phyloP scores from a whole-genome alignment of 1,139 yeast species.

The Taphrina sp. region DNA sequence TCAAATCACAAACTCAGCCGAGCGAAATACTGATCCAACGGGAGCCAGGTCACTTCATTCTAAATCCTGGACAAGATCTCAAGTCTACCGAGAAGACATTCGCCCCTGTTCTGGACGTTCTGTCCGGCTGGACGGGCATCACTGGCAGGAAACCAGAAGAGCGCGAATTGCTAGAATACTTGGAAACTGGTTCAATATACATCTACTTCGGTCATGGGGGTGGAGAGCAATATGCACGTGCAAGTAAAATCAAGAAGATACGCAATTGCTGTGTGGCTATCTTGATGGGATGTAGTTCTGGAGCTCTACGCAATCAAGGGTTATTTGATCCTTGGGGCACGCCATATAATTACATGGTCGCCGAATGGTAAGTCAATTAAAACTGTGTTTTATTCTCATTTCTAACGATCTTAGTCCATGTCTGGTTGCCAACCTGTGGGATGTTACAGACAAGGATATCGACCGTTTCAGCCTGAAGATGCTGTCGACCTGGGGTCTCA shows the following conservation, averaged over 20 bases:
- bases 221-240: slow-evolving; percentile 74
- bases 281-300: slow-evolving; percentile 91
- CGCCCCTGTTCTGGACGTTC: slow-evolving; percentile 48
- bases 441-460: slow-evolving; percentile 92
- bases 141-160: slow-evolving; percentile 61
- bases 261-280: slow-evolving; percentile 63
- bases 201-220: slow-evolving; percentile 91
- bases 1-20: slow-evolving; percentile 41
- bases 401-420: slow-evolving; percentile 49
- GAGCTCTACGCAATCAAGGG: slow-evolving; percentile 58
- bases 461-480: slow-evolving; percentile 61
- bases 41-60: slow-evolving; percentile 54
- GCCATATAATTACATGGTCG: slow-evolving; percentile 67
- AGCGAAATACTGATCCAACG: slow-evolving; percentile 39
- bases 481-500: slow-evolving; percentile 38
- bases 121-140: slow-evolving; percentile 40
- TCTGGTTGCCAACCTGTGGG: slow-evolving; percentile 89
- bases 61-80: slow-evolving; percentile 83
- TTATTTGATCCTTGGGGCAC: slow-evolving; percentile 73
- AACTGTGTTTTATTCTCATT: not conserved
- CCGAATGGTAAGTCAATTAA: slow-evolving; percentile 53
- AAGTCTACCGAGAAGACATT: slow-evolving; percentile 65
- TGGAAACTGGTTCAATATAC: slow-evolving; percentile 54
- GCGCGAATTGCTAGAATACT: slow-evolving; percentile 47
- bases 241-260: slow-evolving; percentile 51